These are phyloP conservation scores for Fusarium odoratissimum DNA, from an alignment of 2,329 filamentous ascomycete species.

Conservation along the genomic window DNA sequence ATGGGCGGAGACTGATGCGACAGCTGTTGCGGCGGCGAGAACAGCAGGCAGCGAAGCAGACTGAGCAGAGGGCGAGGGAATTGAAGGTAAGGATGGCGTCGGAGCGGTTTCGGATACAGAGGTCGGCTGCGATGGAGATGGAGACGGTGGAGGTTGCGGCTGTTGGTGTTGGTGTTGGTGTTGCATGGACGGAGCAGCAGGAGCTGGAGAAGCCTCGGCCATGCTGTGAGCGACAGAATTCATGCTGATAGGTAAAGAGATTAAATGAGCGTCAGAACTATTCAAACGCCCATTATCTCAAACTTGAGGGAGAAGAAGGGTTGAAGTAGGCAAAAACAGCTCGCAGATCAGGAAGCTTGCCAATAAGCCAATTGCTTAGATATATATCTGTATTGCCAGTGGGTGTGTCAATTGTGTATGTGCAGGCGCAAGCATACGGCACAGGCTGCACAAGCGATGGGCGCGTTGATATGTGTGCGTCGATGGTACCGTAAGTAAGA, in stretches of 20 bases:
- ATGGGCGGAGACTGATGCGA: constrained; percentile 37
- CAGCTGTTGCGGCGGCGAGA: constrained; percentile 37
- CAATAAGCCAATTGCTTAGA: constrained; percentile 13
- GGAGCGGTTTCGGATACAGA: constrained; percentile 42
- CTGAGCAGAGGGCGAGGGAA: constrained; percentile 44
- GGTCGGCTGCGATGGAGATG: constrained; percentile 43
- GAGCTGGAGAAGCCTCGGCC: constrained; percentile 45
- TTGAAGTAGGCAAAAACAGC: constrained; percentile 16
- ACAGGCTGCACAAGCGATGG: constrained; percentile 23
- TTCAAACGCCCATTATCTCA: constrained; percentile 46
- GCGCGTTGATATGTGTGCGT: constrained; percentile 18
- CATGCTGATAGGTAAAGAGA: constrained; percentile 46
- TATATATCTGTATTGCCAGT: constrained; percentile 13
- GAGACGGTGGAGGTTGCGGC: constrained; percentile 41
- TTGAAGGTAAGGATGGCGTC: constrained; percentile 42
- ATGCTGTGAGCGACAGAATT: constrained; percentile 54
- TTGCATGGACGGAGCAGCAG: constrained; percentile 31
- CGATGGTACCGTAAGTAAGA: constrained; percentile 3
- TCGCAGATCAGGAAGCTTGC: constrained; percentile 23
- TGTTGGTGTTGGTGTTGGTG: constrained; percentile 41
- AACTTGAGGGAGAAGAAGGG: constrained; percentile 13
- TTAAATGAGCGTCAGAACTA: constrained; percentile 23
- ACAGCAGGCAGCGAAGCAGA: constrained; percentile 43
- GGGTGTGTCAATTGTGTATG: constrained; percentile 18
- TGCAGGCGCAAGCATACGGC: constrained; percentile 35